A percentile compares a stretch with the other conserved stretches of the same genome.
phyloP scores from a whole-genome alignment of 225 moss, liverwort and hornwort genomes.

The Polytrichum commune region DNA sequence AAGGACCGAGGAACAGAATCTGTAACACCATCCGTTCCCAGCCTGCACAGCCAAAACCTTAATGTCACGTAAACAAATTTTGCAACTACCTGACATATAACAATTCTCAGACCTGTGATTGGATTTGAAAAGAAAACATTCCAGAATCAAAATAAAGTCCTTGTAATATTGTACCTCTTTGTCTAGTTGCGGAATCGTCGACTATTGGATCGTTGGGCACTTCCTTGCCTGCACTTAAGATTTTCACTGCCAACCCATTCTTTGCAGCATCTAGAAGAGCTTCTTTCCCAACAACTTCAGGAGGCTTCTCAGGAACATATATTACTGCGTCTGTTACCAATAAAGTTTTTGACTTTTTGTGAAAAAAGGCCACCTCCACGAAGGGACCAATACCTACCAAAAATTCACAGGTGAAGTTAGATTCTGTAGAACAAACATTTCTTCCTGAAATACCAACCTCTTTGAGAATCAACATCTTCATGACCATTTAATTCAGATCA shows the following conservation, averaged over 20 bases:
- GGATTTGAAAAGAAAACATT: too few species aligned
- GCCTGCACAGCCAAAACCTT: conserved; percentile 38
- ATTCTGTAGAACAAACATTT: not conserved
- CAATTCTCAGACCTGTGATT: too few species aligned
- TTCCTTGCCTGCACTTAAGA: conserved; percentile 75
- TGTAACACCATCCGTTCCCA: conserved; percentile 99
- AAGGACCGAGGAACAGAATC: conserved; percentile 91
- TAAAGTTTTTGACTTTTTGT: conserved; percentile 71
- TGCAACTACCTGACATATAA: too few species aligned
- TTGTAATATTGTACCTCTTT: conserved; percentile 46
- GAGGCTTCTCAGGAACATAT: conserved; percentile 82
- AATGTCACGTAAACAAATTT: not conserved
- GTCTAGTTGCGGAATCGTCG: conserved; percentile 71
- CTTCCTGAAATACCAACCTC: not conserved
- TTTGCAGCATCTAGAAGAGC: conserved; percentile 78
- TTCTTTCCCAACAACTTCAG: conserved; percentile 63
- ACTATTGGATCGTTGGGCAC: conserved; percentile 74
- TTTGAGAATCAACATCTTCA: too few species aligned
- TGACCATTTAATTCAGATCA: too few species aligned
- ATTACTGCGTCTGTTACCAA: conserved; percentile 98
- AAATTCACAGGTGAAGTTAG: conserved; percentile 1
- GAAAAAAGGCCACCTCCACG: conserved; percentile 92
- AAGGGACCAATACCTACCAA: conserved; percentile 92
- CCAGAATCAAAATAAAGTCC: not conserved
- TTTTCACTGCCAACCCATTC: conserved; percentile 85